These are phyloP conservation scores for Terfezia claveryi DNA, from an alignment of 495 filamentous ascomycete genomes.

Conservation along the genomic window DNA sequence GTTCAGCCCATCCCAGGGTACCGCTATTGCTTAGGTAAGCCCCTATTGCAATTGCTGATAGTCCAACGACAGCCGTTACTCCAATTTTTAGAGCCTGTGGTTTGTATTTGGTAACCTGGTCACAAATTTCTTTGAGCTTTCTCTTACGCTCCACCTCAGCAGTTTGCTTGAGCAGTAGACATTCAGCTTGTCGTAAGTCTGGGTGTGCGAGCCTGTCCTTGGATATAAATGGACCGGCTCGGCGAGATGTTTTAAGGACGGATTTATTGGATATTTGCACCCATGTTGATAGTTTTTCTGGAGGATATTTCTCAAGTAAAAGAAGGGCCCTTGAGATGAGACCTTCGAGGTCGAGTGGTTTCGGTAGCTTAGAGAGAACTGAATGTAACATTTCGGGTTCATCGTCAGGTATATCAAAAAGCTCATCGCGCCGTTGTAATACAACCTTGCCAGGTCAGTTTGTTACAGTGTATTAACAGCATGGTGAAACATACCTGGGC, in stretches of 20 bases:
- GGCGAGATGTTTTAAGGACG: conserved; percentile 61
- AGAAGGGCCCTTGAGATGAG: conserved; percentile 41
- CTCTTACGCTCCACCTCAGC: conserved; percentile 42
- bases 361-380: conserved; percentile 67
- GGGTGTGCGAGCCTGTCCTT: conserved; percentile 20
- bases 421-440: conserved; percentile 51
- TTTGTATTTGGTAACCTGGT: conserved; percentile 36
- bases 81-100: conserved; percentile 4
- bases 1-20: neutral
- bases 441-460: conserved; percentile 33
- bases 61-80: conserved; percentile 11
- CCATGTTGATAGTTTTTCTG: conserved; percentile 55
- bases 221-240: conserved; percentile 18
- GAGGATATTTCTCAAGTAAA: conserved; percentile 46
- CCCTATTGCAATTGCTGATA: conserved; percentile 11
- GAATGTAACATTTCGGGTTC: conserved; percentile 91
- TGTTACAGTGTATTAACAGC: neutral
- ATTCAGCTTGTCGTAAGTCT: conserved; percentile 34
- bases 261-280: conserved; percentile 44
- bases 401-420: conserved; percentile 57
- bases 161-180: conserved; percentile 45
- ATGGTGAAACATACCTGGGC: conserved; percentile 26
- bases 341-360: conserved; percentile 58
- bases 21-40: conserved; percentile 9
- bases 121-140: conserved; percentile 29